phyloP scores from a whole-genome alignment of 1,284 basidiomycete genomes.

The Apiotrichum laibachii region DNA sequence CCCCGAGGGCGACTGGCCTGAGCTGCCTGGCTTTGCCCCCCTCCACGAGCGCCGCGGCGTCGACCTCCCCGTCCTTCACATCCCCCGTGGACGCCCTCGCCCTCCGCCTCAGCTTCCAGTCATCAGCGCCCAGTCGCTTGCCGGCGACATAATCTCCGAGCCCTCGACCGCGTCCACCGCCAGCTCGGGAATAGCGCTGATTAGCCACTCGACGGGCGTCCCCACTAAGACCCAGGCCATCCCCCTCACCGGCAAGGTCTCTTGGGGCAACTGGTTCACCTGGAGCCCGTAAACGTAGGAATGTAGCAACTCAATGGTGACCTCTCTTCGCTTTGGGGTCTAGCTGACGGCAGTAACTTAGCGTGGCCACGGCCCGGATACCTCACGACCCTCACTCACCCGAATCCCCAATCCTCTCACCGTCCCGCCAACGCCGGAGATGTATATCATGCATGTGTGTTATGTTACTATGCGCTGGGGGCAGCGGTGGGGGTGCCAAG shows the following conservation, averaged over 20 bases:
- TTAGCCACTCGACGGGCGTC: too few species aligned
- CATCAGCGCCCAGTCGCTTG: background rate
- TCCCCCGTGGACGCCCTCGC: background rate
- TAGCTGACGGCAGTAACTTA: too few species aligned
- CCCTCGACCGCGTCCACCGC: background rate
- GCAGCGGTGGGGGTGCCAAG: constrained; percentile 5
- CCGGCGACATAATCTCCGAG: background rate
- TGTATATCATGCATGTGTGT: constrained; percentile 10
- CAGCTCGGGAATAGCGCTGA: background rate
- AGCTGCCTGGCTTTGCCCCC: background rate
- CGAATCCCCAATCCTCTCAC: background rate
- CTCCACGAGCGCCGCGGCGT: constrained; percentile 2
- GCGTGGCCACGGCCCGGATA: too few species aligned
- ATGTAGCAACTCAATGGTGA: too few species aligned
- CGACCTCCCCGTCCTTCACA: background rate
- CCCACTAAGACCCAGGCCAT: background rate
- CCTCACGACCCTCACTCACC: background rate
- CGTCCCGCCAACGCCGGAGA: background rate
- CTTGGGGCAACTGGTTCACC: constrained; percentile 8
- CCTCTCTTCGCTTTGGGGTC: too few species aligned
- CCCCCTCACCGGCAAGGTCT: background rate
- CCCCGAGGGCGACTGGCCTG: background rate
- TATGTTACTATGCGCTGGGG: constrained; percentile 8
- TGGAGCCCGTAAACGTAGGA: constrained; percentile 3
- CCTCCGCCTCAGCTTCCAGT: background rate